A percentile compares a stretch with the other conserved stretches of the same genome.
Evolutionary conservation across 768 basidiomycete species (phyloP).

Genomic region (Holtermannia corniformis): DNA sequence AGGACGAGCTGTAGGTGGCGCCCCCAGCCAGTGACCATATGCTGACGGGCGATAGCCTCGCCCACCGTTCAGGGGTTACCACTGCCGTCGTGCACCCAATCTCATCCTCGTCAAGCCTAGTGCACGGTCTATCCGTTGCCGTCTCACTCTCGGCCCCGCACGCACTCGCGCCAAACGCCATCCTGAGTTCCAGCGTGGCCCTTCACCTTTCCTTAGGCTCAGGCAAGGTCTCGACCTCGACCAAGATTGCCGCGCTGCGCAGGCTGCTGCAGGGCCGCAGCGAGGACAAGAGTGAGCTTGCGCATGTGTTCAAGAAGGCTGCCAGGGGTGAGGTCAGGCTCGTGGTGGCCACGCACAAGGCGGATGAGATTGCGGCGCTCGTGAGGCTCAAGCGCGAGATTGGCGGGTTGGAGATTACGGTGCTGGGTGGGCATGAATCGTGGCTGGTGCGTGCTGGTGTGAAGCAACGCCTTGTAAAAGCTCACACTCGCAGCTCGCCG

Average conservation of each 20-base stretch:
- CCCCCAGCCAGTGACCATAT: conserved; percentile 11
- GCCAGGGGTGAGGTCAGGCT: conserved; percentile 52
- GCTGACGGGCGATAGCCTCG: conserved; percentile 48
- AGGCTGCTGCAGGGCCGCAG: conserved; percentile 50
- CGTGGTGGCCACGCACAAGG: conserved; percentile 55
- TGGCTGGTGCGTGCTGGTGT: conserved; percentile 30
- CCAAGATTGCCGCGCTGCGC: conserved; percentile 67
- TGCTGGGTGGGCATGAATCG: conserved; percentile 42
- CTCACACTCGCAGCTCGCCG: conserved; percentile 57
- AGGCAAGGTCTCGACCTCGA: conserved; percentile 56
- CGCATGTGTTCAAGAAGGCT: conserved; percentile 48
- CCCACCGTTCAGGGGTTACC: conserved; percentile 67
- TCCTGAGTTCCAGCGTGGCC: conserved; percentile 55
- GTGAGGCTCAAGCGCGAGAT: conserved; percentile 57
- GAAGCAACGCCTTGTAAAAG: too few relatives aligned
- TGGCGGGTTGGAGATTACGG: conserved; percentile 44
- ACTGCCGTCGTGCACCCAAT: conserved; percentile 56
- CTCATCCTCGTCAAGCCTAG: conserved; percentile 46
- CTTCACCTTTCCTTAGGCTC: conserved; percentile 58
- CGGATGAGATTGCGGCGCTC: conserved; percentile 60
- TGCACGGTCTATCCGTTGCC: conserved; percentile 55
- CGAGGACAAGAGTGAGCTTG: conserved; percentile 44
- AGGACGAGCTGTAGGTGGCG: conserved; percentile 56
- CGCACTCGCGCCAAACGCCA: conserved; percentile 54
- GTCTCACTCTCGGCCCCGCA: conserved; percentile 55